Percentiles rank a stretch among this genome's conserved stretches.
These are phyloP conservation scores for Strobilomyces echinocephalus DNA, from an alignment of 768 basidiomycete species.

Conservation along the genomic window DNA sequence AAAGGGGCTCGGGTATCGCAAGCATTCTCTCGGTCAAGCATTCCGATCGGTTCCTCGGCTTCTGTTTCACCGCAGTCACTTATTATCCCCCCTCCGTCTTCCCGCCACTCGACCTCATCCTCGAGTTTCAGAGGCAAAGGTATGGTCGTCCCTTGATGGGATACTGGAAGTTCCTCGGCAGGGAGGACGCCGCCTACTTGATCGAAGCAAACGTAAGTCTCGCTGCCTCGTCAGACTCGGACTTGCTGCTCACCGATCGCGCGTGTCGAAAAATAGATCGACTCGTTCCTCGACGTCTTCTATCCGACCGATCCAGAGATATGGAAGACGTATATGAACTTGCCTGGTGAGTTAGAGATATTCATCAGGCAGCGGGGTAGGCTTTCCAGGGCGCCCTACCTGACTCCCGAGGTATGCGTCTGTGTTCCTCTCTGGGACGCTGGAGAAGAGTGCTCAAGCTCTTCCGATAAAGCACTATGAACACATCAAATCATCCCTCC, in stretches of 20 bases:
- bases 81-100: constrained; percentile 29
- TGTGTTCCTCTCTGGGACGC: background rate
- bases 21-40: constrained; percentile 37
- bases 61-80: constrained; percentile 34
- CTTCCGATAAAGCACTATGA: constrained; percentile 24
- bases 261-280: constrained; percentile 24
- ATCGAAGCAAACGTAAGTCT: constrained; percentile 34
- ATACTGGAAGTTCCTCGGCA: constrained; percentile 38
- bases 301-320: constrained; percentile 32
- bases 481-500: constrained; percentile 25
- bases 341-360: constrained; percentile 32
- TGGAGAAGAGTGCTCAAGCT: background rate
- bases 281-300: constrained; percentile 35
- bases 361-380: constrained; percentile 24
- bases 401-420: constrained; percentile 30
- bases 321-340: constrained; percentile 35
- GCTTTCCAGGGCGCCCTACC: constrained; percentile 26
- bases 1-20: constrained; percentile 33
- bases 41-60: constrained; percentile 39
- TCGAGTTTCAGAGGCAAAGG: constrained; percentile 23
- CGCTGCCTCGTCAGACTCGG: background rate
- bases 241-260: background rate
- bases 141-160: constrained; percentile 38
- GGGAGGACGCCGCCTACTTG: constrained; percentile 27
- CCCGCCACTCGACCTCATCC: constrained; percentile 24